Conservation (phyloP, 2,329 filamentous ascomycete species). For the Aureobasidium sp. region DNA sequence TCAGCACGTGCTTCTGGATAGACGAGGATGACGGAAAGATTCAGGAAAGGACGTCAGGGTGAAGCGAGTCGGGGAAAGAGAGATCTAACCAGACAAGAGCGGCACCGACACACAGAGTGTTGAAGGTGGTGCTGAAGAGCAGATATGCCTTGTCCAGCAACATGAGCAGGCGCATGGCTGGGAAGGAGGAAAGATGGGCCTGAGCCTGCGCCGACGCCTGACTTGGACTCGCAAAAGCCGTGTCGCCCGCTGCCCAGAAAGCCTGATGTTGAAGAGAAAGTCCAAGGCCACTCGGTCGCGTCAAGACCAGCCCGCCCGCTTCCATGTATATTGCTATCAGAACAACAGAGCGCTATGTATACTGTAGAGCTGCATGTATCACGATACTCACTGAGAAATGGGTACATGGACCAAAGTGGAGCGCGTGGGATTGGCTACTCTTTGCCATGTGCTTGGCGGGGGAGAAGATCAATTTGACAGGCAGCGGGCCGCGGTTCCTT, state of each 20-base stretch:
- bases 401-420: neutral
- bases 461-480: neutral
- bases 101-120: conserved; percentile 12
- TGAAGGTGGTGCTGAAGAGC: conserved; percentile 13
- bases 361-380: neutral
- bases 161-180: conserved; percentile 11
- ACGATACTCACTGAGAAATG: neutral
- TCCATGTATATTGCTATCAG: neutral
- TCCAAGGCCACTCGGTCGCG: neutral
- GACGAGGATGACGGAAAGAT: neutral
- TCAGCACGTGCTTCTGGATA: neutral
- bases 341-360: neutral
- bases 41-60: neutral
- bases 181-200: neutral
- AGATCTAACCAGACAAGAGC: conserved; percentile 12
- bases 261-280: neutral
- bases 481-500: neutral
- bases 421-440: neutral
- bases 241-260: conserved; percentile 1
- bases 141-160: conserved; percentile 13
- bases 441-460: neutral
- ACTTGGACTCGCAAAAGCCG: neutral
- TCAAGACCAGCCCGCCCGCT: neutral
- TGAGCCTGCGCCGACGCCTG: neutral
- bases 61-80: neutral